Evolutionary conservation across 371 early-diverging fungal species (phyloP).

Genomic region (Mucor sp.): DNA sequence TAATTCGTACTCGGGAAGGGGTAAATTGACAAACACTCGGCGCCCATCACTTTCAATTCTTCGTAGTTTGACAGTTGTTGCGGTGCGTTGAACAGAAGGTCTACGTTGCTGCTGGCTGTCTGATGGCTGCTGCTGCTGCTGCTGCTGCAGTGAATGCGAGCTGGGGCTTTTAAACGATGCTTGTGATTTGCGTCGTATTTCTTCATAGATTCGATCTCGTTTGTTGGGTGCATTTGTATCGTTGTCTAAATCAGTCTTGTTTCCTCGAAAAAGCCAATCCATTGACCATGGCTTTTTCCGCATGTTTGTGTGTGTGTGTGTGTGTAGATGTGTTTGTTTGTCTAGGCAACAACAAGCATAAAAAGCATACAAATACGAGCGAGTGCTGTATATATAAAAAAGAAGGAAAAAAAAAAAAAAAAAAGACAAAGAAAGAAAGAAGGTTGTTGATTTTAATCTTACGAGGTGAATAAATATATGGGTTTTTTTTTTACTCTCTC

Average conservation of each 20-base stretch:
- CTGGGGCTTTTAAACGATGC: neutral
- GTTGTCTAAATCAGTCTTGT: neutral
- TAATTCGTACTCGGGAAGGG: slow-evolving; percentile 58
- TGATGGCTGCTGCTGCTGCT: too few species aligned
- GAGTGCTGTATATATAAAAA: neutral
- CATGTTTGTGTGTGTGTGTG: neutral
- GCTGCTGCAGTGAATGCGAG: neutral
- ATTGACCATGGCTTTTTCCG: neutral
- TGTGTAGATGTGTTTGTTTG: neutral
- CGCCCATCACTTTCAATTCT: slow-evolving; percentile 44
- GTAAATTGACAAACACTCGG: slow-evolving; percentile 69
- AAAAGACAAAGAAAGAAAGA: too few species aligned
- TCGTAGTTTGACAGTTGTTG: slow-evolving; percentile 37
- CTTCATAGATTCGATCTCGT: slow-evolving; percentile 6
- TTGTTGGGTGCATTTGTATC: neutral
- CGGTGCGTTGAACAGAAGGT: slow-evolving; percentile 6
- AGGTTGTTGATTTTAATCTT: neutral
- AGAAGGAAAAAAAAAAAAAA: neutral
- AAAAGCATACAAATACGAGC: neutral
- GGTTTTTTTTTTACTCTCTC: too few species aligned
- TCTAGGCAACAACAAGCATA: neutral
- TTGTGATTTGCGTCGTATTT: neutral
- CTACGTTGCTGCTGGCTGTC: neutral
- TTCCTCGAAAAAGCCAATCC: neutral
- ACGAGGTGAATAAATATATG: slow-evolving; percentile 8